Evolutionary conservation across 257 asterid species (phyloP), one percentile per base, ranked within the genome.

Genomic region (Gentiana macrophylla): DNA sequence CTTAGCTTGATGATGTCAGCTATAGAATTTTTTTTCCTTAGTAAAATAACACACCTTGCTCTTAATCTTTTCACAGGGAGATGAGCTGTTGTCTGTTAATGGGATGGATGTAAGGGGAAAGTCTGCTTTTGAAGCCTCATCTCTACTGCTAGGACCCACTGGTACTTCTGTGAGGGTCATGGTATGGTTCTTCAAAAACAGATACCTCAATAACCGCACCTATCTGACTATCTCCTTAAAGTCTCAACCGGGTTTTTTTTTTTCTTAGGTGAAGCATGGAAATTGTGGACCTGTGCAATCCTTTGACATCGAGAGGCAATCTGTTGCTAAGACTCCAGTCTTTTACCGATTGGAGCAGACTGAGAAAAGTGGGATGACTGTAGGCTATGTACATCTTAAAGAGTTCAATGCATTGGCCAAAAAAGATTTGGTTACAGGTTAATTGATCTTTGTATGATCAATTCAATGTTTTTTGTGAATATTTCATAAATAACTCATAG

Each of bases 401-500:
- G 98, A 91, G 74, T 91, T 91, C 81, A 91, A 91, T 78, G 97
- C 98, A 35, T 70, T 91, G 86, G 98, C 98, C 45, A 83, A 82
- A 82, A 91, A 85, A 70, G 95, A 91, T 73, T 72, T 91, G 70
- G 88, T 83, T 65, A 84, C 82, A 67, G 98, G 98, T 88, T 74
- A n/a, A 53, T 56, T 59, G 35, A 13, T 41, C 46, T 41, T 41
- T 10, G 9, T 41, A 10, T 41, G 46, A 2, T 24, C 46, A 41
- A 41, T 10, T 5, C 9, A 41, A 3, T 5, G 46, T 41, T 58
- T 4, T 56, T 2, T 56, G 52, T 50, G 10, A 33, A 37, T 33
- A 3, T 35, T n/a, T 51, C 12, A 24, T 6, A 35, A 41, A 37
- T 8, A 56, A 12, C 38, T 35, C 12, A 11, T 34, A 35, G n/a